These are phyloP conservation scores for Rhizopogon vulgaris DNA, from an alignment of 768 basidiomycete species.

Conservation along the genomic window DNA sequence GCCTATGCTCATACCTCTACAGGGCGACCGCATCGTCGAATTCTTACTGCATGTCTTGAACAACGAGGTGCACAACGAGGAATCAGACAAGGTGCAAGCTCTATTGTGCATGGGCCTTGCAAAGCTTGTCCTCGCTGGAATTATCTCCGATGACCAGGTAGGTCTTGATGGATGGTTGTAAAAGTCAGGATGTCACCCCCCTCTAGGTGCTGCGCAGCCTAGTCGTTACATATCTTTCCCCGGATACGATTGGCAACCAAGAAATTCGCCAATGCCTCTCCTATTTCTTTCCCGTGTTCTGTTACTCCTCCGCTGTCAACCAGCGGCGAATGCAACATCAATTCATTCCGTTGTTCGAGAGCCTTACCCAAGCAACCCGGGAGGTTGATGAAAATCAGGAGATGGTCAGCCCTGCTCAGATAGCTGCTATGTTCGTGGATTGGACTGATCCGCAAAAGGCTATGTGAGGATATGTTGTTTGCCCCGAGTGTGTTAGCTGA, in stretches of 20 bases:
- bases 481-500: background rate
- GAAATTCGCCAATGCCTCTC: constrained; percentile 80
- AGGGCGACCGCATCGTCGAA: constrained; percentile 59
- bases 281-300: constrained; percentile 83
- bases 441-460: constrained; percentile 85
- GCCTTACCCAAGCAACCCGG: constrained; percentile 49
- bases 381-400: constrained; percentile 68
- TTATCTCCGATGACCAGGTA: constrained; percentile 69
- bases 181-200: background rate
- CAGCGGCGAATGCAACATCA: constrained; percentile 71
- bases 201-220: constrained; percentile 42
- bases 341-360: constrained; percentile 61
- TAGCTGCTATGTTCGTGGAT: constrained; percentile 74
- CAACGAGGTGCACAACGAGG: constrained; percentile 45
- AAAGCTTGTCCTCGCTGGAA: constrained; percentile 79
- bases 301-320: constrained; percentile 70
- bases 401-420: constrained; percentile 67
- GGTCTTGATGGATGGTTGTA: constrained; percentile 13
- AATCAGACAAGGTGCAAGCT: constrained; percentile 62
- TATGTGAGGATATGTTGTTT: constrained; percentile 34
- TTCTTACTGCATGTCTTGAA: constrained; percentile 52
- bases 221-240: constrained; percentile 66
- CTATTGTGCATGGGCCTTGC: constrained; percentile 71
- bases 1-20: background rate
- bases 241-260: constrained; percentile 75